phyloP scores from a whole-genome alignment of 208 protist species.

The Crithidia sp. region DNA sequence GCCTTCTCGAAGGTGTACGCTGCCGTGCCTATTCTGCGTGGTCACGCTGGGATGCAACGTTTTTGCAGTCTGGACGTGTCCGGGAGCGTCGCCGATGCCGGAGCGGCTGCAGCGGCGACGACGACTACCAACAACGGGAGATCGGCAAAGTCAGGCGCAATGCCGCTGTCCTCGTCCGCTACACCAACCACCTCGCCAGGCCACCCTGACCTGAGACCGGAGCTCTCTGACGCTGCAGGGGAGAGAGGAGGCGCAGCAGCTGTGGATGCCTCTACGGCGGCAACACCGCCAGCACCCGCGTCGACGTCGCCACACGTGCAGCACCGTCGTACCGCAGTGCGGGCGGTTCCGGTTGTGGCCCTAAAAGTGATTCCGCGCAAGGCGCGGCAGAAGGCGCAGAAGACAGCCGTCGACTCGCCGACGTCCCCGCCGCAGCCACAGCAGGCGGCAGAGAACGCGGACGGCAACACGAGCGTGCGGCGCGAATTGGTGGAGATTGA shows the following conservation, averaged over 20 bases:
- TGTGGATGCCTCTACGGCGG: background rate
- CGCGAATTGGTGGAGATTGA: constrained; percentile 70
- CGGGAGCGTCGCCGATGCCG: background rate
- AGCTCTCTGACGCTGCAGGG: too few relatives aligned
- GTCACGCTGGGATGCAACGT: constrained; percentile 19
- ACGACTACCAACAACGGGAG: background rate
- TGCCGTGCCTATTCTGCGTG: constrained; percentile 65
- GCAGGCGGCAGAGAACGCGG: background rate
- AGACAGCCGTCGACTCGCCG: background rate
- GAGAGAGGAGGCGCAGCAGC: background rate
- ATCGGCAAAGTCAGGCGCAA: background rate
- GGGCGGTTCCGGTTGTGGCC: constrained; percentile 41
- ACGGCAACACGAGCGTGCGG: constrained; percentile 24
- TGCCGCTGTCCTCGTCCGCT: background rate
- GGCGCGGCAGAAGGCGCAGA: constrained; percentile 24
- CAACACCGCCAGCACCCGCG: too few relatives aligned
- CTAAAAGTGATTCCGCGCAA: constrained; percentile 71
- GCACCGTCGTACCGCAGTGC: background rate
- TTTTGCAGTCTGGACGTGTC: constrained; percentile 6
- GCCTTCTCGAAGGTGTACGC: constrained; percentile 84
- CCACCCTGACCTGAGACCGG: background rate
- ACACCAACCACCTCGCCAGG: background rate
- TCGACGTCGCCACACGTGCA: too few relatives aligned
- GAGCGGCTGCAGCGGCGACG: background rate
- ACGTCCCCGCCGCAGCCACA: background rate